Percentiles rank a stretch among this genome's conserved stretches.
Conservation (phyloP, 164 flowering plant species). For the Macadamia tetraphylla region DNA sequence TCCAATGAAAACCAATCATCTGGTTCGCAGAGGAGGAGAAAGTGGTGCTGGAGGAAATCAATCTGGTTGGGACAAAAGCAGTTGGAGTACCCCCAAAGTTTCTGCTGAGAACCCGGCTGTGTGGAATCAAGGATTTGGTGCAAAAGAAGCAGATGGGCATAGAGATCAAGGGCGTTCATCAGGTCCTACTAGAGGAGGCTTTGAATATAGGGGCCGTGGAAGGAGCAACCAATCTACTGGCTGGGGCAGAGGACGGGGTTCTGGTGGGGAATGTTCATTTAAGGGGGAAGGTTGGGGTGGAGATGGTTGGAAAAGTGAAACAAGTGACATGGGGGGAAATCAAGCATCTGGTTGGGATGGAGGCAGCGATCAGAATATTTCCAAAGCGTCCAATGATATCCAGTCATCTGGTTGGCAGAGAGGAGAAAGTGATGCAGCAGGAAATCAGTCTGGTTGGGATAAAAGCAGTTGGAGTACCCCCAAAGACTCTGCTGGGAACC, state of each 20-base stretch:
- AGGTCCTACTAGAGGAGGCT: slow-evolving; percentile 27
- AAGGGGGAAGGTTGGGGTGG: no score
- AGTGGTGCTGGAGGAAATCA: background rate
- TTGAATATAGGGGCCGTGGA: slow-evolving; percentile 33
- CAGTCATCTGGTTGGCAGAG: background rate
- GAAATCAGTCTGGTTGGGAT: background rate
- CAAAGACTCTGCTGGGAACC: background rate
- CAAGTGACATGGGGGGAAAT: background rate
- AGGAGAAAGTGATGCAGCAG: background rate
- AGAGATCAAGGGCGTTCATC: slow-evolving; percentile 4
- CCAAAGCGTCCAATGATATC: background rate
- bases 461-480: background rate
- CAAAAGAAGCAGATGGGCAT: slow-evolving; percentile 8
- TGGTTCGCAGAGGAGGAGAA: background rate
- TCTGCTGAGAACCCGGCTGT: background rate
- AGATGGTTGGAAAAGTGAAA: slow-evolving; percentile 6
- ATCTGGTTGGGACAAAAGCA: background rate
- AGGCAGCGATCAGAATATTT: slow-evolving; percentile 2
- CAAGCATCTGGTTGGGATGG: slow-evolving; percentile 6
- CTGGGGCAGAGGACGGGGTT: slow-evolving; percentile 18
- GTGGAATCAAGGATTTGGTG: slow-evolving; percentile 7
- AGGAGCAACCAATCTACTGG: slow-evolving; percentile 26
- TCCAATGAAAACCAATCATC: background rate
- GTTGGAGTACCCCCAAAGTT: background rate
- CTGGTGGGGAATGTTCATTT: slow-evolving; percentile 2